Evolutionary conservation across 2,329 filamentous ascomycete species (phyloP), one percentile per base, ranked within the genome.

Genomic region (Alternaria sp.): DNA sequence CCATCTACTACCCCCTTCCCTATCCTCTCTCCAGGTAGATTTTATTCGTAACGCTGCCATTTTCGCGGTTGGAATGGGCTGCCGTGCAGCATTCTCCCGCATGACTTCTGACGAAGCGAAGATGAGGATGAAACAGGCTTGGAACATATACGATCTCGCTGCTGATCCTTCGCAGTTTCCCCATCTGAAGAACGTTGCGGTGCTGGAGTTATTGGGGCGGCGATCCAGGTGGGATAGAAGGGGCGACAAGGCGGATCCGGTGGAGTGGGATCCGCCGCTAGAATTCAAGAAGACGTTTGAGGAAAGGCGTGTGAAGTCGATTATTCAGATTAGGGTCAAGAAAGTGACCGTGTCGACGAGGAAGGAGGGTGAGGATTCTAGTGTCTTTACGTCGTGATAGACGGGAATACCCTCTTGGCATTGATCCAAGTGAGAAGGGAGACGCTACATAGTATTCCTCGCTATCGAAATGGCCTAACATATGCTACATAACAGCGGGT

Each of bases 111-210:
- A 46, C 28, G 42, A 14, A 13, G 29, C 29, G 5, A 46, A 33
- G 7, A 46, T 46, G 42, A 33, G 23, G 5, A 46, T 46, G 42
- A 46, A 21, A 14, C 42, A 28, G 3, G 29, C 28, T 21, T 46
- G 42, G 42, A 23, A 46, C 17, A 46, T 46, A 23, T 10, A 46
- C 17, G 42, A 46, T 5, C 17, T 46, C 33, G 17, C 42, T 46
- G 28, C 42, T 33, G 11, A 46, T 33, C 5, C 42, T 14, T 23
- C 17, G n/a, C 17, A 5, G 9, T 33, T 33, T 23, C 28, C 42
- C 10, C 1, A 29, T 0, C 5, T 46, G 42, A 2, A 46, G 10
- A 33, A 33, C 11, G 28, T 46, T 14, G 42, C 21, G 17, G 42
- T 46, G 28, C 17, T 46, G 17, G 42, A 46, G 42, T 41, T 21